Conservation (phyloP, 129 eudicot species). For the Apium graveolens region DNA sequence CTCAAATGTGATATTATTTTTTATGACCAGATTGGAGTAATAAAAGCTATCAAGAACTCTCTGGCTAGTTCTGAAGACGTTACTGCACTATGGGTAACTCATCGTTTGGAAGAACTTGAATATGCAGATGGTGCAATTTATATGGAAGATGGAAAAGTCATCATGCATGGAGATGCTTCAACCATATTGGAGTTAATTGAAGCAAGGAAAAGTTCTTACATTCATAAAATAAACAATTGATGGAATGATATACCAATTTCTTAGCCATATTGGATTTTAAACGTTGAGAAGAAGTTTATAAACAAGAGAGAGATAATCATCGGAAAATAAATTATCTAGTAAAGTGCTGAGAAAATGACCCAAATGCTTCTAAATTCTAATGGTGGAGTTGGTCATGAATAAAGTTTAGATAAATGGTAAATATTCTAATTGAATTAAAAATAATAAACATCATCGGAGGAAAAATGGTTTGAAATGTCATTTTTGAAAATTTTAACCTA, state of each 20-base stretch:
- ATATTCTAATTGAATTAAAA: too few relatives aligned
- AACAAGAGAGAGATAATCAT: too few relatives aligned
- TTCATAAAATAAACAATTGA: constrained; percentile 33
- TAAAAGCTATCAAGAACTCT: constrained; percentile 68
- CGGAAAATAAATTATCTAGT: too few relatives aligned
- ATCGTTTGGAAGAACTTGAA: constrained; percentile 75
- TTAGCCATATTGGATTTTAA: too few relatives aligned
- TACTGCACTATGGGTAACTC: constrained; percentile 94
- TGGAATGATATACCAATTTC: background rate
- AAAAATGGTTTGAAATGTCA: too few relatives aligned
- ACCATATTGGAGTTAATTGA: constrained; percentile 44
- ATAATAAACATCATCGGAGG: too few relatives aligned
- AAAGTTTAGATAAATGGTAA: too few relatives aligned
- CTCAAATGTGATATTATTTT: background rate
- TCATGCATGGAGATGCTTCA: constrained; percentile 62
- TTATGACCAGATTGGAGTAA: constrained; percentile 54
- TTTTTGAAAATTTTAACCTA: too few relatives aligned
- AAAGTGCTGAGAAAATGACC: too few relatives aligned
- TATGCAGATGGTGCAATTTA: constrained; percentile 88
- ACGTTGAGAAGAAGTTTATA: too few relatives aligned
- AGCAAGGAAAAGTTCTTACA: constrained; percentile 50
- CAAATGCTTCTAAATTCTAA: too few relatives aligned
- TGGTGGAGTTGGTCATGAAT: too few relatives aligned
- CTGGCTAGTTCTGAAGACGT: constrained; percentile 42
- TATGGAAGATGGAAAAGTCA: constrained; percentile 78